phyloP scores from a whole-genome alignment of 345 rosid species.

The Brassica carinata region DNA sequence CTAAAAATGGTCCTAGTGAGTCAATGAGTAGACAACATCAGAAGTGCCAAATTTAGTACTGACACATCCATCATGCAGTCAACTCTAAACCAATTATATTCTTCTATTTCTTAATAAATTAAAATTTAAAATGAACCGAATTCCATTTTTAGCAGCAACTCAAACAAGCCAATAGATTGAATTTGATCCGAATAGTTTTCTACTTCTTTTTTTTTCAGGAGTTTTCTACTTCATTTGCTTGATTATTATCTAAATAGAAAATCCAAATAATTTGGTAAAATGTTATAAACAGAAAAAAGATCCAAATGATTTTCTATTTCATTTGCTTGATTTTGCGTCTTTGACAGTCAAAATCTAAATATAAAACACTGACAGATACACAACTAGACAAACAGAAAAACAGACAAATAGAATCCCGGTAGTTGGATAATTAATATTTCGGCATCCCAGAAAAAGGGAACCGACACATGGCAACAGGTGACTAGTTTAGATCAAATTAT shows the following conservation, averaged over 20 bases:
- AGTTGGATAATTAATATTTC: no score
- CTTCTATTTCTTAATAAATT: constrained; percentile 8
- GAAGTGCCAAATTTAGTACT: constrained; percentile 44
- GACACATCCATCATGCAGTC: constrained; percentile 39
- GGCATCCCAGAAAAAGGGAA: no score
- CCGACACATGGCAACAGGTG: no score
- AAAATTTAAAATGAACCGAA: background rate
- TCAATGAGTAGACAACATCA: constrained; percentile 42
- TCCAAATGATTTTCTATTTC: background rate
- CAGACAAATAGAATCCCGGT: no score
- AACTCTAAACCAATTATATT: constrained; percentile 16
- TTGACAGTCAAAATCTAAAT: background rate
- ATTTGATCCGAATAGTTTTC: background rate
- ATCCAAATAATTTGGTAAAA: background rate
- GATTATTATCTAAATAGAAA: background rate
- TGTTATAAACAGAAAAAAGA: background rate
- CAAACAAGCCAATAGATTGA: background rate
- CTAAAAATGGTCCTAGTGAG: constrained; percentile 39
- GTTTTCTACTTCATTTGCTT: background rate
- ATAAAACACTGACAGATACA: background rate
- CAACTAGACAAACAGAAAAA: background rate
- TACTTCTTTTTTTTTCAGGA: background rate
- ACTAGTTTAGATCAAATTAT: no score
- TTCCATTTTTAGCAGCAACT: background rate
- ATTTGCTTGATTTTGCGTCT: background rate